phyloP scores from a whole-genome alignment of 129 eudicot genomes.

The Logfia minima region DNA sequence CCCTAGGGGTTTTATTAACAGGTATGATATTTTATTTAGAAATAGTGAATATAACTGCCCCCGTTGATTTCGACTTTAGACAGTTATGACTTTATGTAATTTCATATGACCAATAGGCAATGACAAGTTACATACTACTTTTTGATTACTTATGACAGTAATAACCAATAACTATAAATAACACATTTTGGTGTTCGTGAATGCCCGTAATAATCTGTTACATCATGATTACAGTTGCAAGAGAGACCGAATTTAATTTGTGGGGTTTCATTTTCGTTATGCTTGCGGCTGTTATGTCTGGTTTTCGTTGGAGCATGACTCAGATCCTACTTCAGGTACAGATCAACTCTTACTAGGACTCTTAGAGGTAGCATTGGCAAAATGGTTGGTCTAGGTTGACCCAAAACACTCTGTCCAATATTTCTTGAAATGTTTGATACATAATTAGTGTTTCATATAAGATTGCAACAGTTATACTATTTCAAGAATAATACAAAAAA shows the following conservation, averaged over 20 bases:
- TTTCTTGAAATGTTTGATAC: not conserved
- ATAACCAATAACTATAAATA: not conserved
- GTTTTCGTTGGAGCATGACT: conserved; percentile 98
- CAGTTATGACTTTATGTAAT: not conserved
- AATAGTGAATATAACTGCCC: not conserved
- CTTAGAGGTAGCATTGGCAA: not conserved
- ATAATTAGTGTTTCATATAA: not conserved
- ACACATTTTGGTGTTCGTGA: not conserved
- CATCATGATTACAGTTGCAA: conserved; percentile 58
- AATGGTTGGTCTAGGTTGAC: not conserved
- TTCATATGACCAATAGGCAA: not conserved
- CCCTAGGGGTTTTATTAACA: conserved; percentile 80
- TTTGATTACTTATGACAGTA: not conserved
- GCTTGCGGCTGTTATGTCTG: conserved; percentile 99
- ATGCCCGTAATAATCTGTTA: not conserved
- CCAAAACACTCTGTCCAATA: not conserved
- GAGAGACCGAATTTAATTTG: conserved; percentile 88
- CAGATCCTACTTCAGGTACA: conserved; percentile 97
- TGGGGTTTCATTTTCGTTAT: conserved; percentile 95
- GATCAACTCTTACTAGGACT: not conserved
- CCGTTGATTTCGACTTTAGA: not conserved
- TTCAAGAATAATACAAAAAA: not conserved
- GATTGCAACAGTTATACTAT: not conserved
- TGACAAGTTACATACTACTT: not conserved
- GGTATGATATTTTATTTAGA: conserved; percentile 44